phyloP scores from a whole-genome alignment of 2,329 filamentous ascomycete species.

The Fusarium agapanthi region DNA sequence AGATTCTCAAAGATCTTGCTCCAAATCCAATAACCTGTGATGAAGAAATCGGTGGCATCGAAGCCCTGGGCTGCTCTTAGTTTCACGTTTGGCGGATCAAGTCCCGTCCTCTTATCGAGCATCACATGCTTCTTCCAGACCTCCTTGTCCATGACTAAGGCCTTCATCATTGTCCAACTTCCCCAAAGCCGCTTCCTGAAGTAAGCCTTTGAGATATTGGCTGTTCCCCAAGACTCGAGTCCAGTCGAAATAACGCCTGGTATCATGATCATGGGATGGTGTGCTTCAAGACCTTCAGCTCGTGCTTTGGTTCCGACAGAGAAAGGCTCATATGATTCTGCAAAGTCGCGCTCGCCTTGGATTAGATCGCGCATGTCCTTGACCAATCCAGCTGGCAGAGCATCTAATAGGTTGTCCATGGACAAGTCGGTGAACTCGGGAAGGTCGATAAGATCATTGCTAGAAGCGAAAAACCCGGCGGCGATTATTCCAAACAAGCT shows the following conservation, averaged over 20 bases:
- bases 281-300: constrained; percentile 79
- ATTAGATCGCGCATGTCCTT: constrained; percentile 87
- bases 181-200: constrained; percentile 97
- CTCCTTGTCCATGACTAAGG: constrained; percentile 90
- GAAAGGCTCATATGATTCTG: constrained; percentile 93
- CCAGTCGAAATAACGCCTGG: constrained; percentile 98
- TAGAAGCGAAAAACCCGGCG: constrained; percentile 89
- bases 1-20: constrained; percentile 98
- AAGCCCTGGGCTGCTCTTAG: constrained; percentile 94
- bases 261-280: constrained; percentile 95
- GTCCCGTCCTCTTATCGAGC: constrained; percentile 89
- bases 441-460: constrained; percentile 88
- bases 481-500: constrained; percentile 90
- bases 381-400: constrained; percentile 84
- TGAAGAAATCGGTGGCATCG: constrained; percentile 96
- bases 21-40: constrained; percentile 96
- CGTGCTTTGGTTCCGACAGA: constrained; percentile 86
- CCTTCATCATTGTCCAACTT: constrained; percentile 99
- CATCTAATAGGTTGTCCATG: constrained; percentile 87
- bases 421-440: constrained; percentile 76
- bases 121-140: constrained; percentile 97
- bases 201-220: constrained; percentile 84
- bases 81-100: constrained; percentile 92
- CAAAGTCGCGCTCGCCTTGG: constrained; percentile 82
- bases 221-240: constrained; percentile 95